phyloP scores from a whole-genome alignment of 495 filamentous ascomycete species.

The Xylaria telfairii region DNA sequence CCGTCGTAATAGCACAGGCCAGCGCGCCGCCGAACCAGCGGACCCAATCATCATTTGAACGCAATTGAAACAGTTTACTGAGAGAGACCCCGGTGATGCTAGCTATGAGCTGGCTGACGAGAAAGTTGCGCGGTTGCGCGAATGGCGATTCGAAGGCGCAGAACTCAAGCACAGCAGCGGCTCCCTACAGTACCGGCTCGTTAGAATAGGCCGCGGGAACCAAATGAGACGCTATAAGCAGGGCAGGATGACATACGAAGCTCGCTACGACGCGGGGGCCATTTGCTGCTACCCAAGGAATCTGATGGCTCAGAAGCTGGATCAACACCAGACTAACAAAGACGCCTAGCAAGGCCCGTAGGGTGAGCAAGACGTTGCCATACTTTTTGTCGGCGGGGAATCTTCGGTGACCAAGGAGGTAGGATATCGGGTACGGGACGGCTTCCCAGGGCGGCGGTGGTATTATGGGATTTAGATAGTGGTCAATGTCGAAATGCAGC shows the following conservation, averaged over 20 bases:
- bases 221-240: background rate
- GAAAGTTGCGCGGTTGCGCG: slow-evolving; percentile 78
- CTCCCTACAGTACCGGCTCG: slow-evolving; percentile 58
- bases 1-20: slow-evolving; percentile 70
- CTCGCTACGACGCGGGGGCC: slow-evolving; percentile 25
- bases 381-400: slow-evolving; percentile 36
- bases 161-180: slow-evolving; percentile 78
- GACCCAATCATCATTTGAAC: slow-evolving; percentile 56
- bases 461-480: slow-evolving; percentile 65
- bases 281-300: slow-evolving; percentile 17
- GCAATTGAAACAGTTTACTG: slow-evolving; percentile 74
- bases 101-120: slow-evolving; percentile 74
- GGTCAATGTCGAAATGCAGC: slow-evolving; percentile 71
- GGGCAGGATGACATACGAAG: slow-evolving; percentile 21
- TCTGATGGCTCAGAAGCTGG: slow-evolving; percentile 24
- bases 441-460: slow-evolving; percentile 55
- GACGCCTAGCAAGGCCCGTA: slow-evolving; percentile 62
- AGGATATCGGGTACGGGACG: slow-evolving; percentile 54
- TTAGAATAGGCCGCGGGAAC: background rate
- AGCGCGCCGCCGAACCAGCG: slow-evolving; percentile 74
- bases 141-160: slow-evolving; percentile 80
- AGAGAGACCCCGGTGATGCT: slow-evolving; percentile 70
- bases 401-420: slow-evolving; percentile 59
- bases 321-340: slow-evolving; percentile 49
- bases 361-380: slow-evolving; percentile 58